Conservation (phyloP, 2,329 filamentous ascomycete genomes). For the Kalmusia sp. region DNA sequence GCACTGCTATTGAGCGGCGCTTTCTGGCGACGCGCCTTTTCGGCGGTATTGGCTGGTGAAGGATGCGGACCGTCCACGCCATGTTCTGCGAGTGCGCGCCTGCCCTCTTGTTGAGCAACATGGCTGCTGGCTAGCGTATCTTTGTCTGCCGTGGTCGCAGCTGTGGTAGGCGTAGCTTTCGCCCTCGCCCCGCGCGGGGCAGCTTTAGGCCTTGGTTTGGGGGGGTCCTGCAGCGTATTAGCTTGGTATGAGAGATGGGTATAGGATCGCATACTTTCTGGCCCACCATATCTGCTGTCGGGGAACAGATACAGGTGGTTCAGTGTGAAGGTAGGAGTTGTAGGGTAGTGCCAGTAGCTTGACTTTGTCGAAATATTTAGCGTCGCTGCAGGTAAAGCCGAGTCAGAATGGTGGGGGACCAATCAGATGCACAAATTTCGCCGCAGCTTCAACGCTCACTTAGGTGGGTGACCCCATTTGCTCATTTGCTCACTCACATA, state of each 20-base stretch:
- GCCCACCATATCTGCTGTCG: conserved; percentile 37
- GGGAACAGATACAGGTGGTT: conserved; percentile 15
- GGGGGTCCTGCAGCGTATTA: conserved; percentile 32
- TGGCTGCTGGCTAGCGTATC: conserved; percentile 2
- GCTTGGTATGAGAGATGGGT: neutral
- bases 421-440: conserved; percentile 36
- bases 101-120: conserved; percentile 3
- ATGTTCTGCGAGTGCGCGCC: conserved; percentile 18
- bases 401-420: conserved; percentile 32
- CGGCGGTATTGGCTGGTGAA: conserved; percentile 21
- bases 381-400: conserved; percentile 22
- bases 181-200: conserved; percentile 40
- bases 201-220: conserved; percentile 35
- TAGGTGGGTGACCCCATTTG: conserved; percentile 25
- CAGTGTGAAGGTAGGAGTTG: conserved; percentile 16
- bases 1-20: conserved; percentile 33
- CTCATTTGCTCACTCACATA: too few species aligned
- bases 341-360: conserved; percentile 13
- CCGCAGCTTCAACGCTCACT: conserved; percentile 20
- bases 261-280: conserved; percentile 30
- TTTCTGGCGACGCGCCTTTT: conserved; percentile 36
- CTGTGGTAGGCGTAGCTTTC: conserved; percentile 25
- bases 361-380: conserved; percentile 34
- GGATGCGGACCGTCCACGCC: conserved; percentile 9
- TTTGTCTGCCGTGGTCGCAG: conserved; percentile 18